Evolutionary conservation across 2,329 filamentous ascomycete species (phyloP).

Genomic region (Lasiodiplodia citricola): DNA sequence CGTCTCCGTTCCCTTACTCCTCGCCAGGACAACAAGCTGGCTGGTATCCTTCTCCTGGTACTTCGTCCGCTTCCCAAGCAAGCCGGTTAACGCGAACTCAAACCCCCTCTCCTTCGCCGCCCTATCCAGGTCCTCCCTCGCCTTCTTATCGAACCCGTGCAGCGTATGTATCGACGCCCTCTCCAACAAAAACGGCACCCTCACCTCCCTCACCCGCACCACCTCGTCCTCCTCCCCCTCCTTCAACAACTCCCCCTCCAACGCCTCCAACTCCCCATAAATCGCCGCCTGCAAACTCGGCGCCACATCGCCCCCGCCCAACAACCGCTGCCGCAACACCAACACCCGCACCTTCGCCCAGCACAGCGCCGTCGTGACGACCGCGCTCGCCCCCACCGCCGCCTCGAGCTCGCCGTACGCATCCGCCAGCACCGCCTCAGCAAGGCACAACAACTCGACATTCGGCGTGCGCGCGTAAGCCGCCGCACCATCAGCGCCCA

Average conservation of each 20-base stretch:
- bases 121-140: constrained; percentile 70
- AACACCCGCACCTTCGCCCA: constrained; percentile 75
- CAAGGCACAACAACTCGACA: constrained; percentile 82
- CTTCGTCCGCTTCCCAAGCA: constrained; percentile 82
- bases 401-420: constrained; percentile 47
- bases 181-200: constrained; percentile 77
- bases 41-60: constrained; percentile 82
- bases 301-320: constrained; percentile 62
- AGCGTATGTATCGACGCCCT: constrained; percentile 82
- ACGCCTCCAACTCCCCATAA: constrained; percentile 62
- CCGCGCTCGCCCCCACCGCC: constrained; percentile 37
- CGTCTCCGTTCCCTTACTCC: constrained; percentile 60
- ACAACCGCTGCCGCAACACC: constrained; percentile 72
- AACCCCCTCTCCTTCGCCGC: constrained; percentile 74
- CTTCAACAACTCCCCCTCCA: constrained; percentile 53
- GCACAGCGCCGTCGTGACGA: constrained; percentile 39
- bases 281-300: constrained; percentile 65
- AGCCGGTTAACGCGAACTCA: constrained; percentile 81
- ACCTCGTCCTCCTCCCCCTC: constrained; percentile 25
- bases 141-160: constrained; percentile 79
- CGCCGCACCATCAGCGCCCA: constrained; percentile 83
- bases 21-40: constrained; percentile 89
- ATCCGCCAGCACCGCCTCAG: constrained; percentile 57
- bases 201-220: constrained; percentile 35
- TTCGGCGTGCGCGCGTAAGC: constrained; percentile 84